Percentiles rank a stretch among this genome's conserved stretches.
These are phyloP conservation scores for Naegleria fowleri DNA, from an alignment of 208 protist species.

Conservation along the genomic window DNA sequence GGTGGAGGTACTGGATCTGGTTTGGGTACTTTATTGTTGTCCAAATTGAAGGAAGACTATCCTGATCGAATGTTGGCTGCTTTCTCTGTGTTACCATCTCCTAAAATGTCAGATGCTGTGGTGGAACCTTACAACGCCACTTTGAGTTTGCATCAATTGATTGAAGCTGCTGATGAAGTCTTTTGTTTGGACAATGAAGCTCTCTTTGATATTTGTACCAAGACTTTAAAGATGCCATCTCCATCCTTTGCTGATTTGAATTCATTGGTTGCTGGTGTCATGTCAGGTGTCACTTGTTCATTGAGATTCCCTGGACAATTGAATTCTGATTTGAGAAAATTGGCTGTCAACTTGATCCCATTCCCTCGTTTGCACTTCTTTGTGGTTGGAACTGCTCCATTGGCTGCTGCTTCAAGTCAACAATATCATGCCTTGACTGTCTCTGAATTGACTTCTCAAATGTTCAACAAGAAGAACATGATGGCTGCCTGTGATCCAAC, in stretches of 20 bases:
- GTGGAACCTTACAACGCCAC: slow-evolving; percentile 63
- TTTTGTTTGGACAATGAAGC: slow-evolving; percentile 72
- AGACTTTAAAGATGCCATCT: slow-evolving; percentile 59
- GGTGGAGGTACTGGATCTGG: slow-evolving; percentile 71
- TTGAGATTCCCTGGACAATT: slow-evolving; percentile 69
- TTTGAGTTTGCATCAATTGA: slow-evolving; percentile 57
- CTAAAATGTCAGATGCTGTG: slow-evolving; percentile 61
- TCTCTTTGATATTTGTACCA: slow-evolving; percentile 62
- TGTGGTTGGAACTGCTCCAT: slow-evolving; percentile 58
- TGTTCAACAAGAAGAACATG: slow-evolving; percentile 69
- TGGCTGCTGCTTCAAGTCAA: slow-evolving; percentile 43
- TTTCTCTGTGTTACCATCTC: slow-evolving; percentile 66
- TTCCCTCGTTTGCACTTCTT: slow-evolving; percentile 76
- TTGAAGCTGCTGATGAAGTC: slow-evolving; percentile 58
- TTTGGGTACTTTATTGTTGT: slow-evolving; percentile 60
- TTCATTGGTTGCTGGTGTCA: slow-evolving; percentile 58
- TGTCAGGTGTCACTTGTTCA: slow-evolving; percentile 65
- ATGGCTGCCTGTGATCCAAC: slow-evolving; percentile 58
- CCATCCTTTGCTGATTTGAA: slow-evolving; percentile 68
- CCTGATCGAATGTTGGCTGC: slow-evolving; percentile 63
- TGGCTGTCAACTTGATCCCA: slow-evolving; percentile 62
- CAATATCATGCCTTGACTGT: slow-evolving; percentile 55
- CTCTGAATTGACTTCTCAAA: slow-evolving; percentile 63
- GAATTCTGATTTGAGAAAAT: slow-evolving; percentile 64
- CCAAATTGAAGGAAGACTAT: slow-evolving; percentile 62